A percentile compares a stretch with the other conserved stretches of the same genome.
phyloP scores from a whole-genome alignment of 495 filamentous ascomycete species.

The Friedmanniomyces simplex region DNA sequence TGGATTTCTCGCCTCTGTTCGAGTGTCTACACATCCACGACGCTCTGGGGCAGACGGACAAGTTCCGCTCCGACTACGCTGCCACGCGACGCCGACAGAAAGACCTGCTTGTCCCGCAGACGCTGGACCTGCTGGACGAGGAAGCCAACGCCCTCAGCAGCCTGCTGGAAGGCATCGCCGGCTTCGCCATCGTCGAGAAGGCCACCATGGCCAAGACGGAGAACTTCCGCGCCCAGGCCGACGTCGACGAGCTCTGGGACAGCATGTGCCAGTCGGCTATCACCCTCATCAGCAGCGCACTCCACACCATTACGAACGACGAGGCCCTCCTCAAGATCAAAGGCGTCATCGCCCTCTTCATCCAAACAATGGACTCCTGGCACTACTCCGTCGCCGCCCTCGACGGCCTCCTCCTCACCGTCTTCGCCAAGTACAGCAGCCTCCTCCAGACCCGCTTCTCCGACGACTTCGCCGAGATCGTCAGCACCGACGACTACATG shows the following conservation, averaged over 20 bases:
- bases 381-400: slow-evolving; percentile 72
- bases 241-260: slow-evolving; percentile 97
- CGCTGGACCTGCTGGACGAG: slow-evolving; percentile 58
- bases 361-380: slow-evolving; percentile 97
- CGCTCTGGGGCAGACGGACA: slow-evolving; percentile 82
- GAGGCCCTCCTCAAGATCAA: slow-evolving; percentile 85
- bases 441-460: slow-evolving; percentile 84
- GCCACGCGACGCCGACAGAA: slow-evolving; percentile 83
- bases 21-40: slow-evolving; percentile 97
- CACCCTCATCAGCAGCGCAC: slow-evolving; percentile 61
- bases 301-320: slow-evolving; percentile 68
- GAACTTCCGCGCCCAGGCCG: slow-evolving; percentile 67
- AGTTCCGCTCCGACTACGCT: slow-evolving; percentile 82
- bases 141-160: slow-evolving; percentile 70
- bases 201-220: slow-evolving; percentile 81
- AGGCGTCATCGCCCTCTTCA: slow-evolving; percentile 83
- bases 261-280: slow-evolving; percentile 90
- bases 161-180: slow-evolving; percentile 83
- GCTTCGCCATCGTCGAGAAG: slow-evolving; percentile 93
- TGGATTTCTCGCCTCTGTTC: slow-evolving; percentile 89
- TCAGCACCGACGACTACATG: slow-evolving; percentile 97
- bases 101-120: slow-evolving; percentile 68
- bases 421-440: slow-evolving; percentile 90
- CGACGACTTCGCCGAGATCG: slow-evolving; percentile 90
- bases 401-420: slow-evolving; percentile 66